Conservation (phyloP, 495 filamentous ascomycete genomes). For the Podospora appendiculata region DNA sequence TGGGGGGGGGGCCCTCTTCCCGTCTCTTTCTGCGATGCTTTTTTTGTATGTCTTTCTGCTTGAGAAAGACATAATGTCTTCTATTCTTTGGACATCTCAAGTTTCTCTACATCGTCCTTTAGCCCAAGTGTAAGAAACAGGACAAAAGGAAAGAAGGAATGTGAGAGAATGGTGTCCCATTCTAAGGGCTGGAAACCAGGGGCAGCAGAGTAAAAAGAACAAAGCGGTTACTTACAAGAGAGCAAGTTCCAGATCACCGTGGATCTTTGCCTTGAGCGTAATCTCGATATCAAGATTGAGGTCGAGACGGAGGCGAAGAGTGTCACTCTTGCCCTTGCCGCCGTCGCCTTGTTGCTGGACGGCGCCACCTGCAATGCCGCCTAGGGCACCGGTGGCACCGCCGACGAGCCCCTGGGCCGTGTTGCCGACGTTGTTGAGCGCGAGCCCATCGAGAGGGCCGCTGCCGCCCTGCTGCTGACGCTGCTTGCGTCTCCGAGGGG, state of each 20-base stretch:
- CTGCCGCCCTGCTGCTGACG: conserved; percentile 37
- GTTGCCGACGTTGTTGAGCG: conserved; percentile 54
- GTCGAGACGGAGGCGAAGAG: conserved; percentile 69
- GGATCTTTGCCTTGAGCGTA: conserved; percentile 86
- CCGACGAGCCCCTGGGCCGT: conserved; percentile 56
- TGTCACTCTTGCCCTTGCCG: conserved; percentile 49
- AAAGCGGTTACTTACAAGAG: conserved; percentile 57
- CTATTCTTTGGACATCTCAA: conserved; percentile 7
- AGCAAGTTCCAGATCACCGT: conserved; percentile 78
- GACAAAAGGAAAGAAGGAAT: conserved; percentile 1
- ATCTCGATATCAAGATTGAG: conserved; percentile 86
- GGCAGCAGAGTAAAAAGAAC: conserved; percentile 1
- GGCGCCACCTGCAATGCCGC: conserved; percentile 47
- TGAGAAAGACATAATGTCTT: background rate
- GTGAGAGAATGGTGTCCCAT: background rate
- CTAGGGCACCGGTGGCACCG: conserved; percentile 47
- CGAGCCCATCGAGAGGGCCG: conserved; percentile 50
- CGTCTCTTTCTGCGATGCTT: background rate
- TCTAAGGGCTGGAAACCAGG: background rate
- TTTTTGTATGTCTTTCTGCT: background rate
- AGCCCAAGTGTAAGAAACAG: conserved; percentile 11
- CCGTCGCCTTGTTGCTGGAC: conserved; percentile 39
- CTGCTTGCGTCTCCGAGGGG: conserved; percentile 30
- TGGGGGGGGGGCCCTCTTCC: background rate
- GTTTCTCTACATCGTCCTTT: conserved; percentile 33